phyloP scores from a whole-genome alignment of 148 eudicot genomes.

The Rhododendron kiyosumense region DNA sequence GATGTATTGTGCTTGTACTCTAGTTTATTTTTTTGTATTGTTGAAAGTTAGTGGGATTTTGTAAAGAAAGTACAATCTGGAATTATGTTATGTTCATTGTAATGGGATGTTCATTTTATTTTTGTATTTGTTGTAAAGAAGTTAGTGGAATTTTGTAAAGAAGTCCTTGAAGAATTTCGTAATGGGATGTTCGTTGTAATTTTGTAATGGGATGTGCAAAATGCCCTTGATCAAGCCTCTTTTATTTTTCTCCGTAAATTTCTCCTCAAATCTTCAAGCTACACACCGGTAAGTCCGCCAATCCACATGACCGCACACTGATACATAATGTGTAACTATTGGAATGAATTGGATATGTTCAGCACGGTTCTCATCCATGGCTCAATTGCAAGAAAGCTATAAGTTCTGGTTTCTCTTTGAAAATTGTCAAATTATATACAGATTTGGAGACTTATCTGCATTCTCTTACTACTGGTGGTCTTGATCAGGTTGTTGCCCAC shows the following conservation, averaged over 20 bases:
- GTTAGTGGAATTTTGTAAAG: too few relatives aligned
- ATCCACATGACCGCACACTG: neutral
- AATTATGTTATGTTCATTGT: too few relatives aligned
- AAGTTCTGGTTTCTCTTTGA: neutral
- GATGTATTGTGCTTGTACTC: too few relatives aligned
- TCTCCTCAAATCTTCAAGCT: neutral
- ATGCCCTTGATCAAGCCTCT: neutral
- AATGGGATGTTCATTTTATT: too few relatives aligned
- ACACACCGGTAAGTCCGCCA: neutral
- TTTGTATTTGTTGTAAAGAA: too few relatives aligned
- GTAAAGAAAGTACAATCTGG: too few relatives aligned
- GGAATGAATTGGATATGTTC: neutral
- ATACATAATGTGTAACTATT: neutral
- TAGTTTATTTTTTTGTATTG: too few relatives aligned
- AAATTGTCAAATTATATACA: neutral
- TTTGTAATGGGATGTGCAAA: too few relatives aligned
- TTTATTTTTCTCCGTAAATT: neutral
- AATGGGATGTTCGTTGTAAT: too few relatives aligned
- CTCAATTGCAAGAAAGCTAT: neutral
- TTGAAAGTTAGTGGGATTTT: too few relatives aligned
- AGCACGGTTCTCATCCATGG: neutral
- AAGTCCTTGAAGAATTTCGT: too few relatives aligned
- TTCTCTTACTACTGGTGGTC: neutral
- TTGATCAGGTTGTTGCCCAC: slow-evolving; percentile 77
- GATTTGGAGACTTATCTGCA: neutral